Percentiles rank a stretch among this genome's conserved stretches.
Conservation (phyloP, 768 basidiomycete species). For the Lactarius akahatsu region DNA sequence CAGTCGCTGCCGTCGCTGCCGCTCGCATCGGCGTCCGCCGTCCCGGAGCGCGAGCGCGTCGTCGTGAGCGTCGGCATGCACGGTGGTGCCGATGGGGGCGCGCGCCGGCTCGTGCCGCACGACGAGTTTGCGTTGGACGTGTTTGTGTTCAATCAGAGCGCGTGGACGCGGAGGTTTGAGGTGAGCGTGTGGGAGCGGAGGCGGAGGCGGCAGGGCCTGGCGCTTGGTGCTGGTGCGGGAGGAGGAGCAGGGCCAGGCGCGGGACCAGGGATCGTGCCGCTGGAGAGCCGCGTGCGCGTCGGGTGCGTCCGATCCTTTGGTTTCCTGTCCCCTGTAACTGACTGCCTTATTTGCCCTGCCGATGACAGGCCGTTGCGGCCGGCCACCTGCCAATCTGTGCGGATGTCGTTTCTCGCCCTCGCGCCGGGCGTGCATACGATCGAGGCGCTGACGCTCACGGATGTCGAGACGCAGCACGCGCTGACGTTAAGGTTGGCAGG, state of each 20-base stretch:
- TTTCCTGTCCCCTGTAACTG: neutral
- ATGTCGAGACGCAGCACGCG: constrained; percentile 68
- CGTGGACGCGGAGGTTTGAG: constrained; percentile 75
- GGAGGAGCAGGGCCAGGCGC: neutral
- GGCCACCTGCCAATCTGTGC: constrained; percentile 79
- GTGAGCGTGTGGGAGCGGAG: constrained; percentile 63
- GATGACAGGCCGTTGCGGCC: constrained; percentile 67
- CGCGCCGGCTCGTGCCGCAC: constrained; percentile 61
- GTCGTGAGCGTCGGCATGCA: constrained; percentile 66
- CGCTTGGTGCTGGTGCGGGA: constrained; percentile 22
- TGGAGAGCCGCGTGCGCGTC: constrained; percentile 76
- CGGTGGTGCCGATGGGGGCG: constrained; percentile 22
- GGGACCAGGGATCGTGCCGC: constrained; percentile 59
- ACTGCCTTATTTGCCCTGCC: neutral
- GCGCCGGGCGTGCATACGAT: constrained; percentile 78
- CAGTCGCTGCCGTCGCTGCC: constrained; percentile 49
- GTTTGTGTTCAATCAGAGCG: constrained; percentile 81
- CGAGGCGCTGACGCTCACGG: constrained; percentile 68
- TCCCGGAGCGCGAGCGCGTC: constrained; percentile 53
- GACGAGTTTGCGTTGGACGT: constrained; percentile 80
- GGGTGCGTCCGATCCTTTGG: constrained; percentile 52
- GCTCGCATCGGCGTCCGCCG: constrained; percentile 45
- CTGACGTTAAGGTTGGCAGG: constrained; percentile 66
- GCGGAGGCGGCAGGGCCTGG: constrained; percentile 42
- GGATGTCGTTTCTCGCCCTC: constrained; percentile 83